Conservation (phyloP, 2,329 filamentous ascomycete species). For the Colletotrichum phormii region DNA sequence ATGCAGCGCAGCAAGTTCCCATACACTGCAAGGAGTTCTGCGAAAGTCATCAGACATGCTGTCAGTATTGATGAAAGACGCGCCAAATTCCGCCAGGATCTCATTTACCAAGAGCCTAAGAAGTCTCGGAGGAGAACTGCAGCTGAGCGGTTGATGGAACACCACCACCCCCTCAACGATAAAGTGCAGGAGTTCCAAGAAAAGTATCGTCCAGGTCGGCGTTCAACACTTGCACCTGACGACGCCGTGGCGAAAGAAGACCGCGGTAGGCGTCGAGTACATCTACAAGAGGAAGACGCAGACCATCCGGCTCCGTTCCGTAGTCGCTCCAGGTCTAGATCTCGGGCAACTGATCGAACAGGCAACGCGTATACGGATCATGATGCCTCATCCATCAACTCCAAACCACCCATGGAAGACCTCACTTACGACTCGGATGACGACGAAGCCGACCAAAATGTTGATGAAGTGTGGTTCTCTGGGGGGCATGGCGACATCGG, state of each 20-base stretch:
- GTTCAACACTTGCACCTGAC: constrained; percentile 31
- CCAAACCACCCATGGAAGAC: constrained; percentile 40
- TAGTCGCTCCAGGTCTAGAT: constrained; percentile 47
- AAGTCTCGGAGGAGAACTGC: constrained; percentile 38
- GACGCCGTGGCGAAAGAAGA: constrained; percentile 32
- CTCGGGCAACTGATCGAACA: constrained; percentile 22
- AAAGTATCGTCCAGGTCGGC: constrained; percentile 48
- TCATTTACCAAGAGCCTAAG: constrained; percentile 66
- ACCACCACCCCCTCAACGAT: constrained; percentile 37
- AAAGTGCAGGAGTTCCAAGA: constrained; percentile 44
- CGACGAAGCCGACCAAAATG: constrained; percentile 70
- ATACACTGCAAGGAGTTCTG: constrained; percentile 69
- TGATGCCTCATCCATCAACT: constrained; percentile 27
- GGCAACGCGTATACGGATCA: neutral
- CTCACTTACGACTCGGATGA: constrained; percentile 58
- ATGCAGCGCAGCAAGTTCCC: constrained; percentile 85
- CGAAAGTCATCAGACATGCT: constrained; percentile 74
- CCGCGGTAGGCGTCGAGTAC: constrained; percentile 5
- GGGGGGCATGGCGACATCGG: constrained; percentile 84
- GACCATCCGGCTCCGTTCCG: constrained; percentile 55
- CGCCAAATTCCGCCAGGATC: constrained; percentile 78
- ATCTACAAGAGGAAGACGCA: constrained; percentile 39
- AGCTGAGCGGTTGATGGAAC: constrained; percentile 38
- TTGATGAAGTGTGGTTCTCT: constrained; percentile 84
- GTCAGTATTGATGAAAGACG: constrained; percentile 78